These are phyloP conservation scores for Colletotrichum sp. DNA, from an alignment of 2,329 filamentous ascomycete species.

Conservation along the genomic window DNA sequence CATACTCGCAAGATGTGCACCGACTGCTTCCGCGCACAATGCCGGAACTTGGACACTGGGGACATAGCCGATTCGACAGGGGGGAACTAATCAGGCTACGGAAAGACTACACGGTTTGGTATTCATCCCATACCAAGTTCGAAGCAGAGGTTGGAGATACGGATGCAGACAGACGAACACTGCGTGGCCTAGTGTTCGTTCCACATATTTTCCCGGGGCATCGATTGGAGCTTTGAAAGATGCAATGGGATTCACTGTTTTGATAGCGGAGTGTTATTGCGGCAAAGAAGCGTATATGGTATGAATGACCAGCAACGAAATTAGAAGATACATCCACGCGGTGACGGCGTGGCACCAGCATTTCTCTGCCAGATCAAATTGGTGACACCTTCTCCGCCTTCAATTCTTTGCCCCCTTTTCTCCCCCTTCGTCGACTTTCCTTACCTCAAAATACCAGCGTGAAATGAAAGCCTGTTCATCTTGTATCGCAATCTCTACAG, in stretches of 20 bases:
- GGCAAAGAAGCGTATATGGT: not conserved
- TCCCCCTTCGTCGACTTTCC: not conserved
- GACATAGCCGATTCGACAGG: fast-evolving
- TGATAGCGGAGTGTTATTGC: not conserved
- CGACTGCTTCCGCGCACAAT: not conserved
- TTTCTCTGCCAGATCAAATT: not conserved
- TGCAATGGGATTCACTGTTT: not conserved
- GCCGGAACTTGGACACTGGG: not conserved
- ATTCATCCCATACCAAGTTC: not conserved
- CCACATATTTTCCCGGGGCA: not conserved
- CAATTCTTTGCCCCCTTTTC: not conserved
- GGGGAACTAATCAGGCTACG: not conserved
- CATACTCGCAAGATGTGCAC: not conserved
- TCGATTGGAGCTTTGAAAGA: not conserved
- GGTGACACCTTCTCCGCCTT: not conserved
- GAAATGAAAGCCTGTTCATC: not conserved
- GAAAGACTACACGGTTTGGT: not conserved
- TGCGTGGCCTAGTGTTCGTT: not conserved
- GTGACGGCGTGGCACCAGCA: not conserved
- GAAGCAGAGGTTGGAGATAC: not conserved
- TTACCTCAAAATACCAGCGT: not conserved
- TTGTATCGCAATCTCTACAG: no score
- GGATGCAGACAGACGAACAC: not conserved
- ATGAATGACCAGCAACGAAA: not conserved
- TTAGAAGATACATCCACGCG: not conserved